phyloP scores from a whole-genome alignment of 164 flowering plant genomes.

The Cinnamomum micranthum region DNA sequence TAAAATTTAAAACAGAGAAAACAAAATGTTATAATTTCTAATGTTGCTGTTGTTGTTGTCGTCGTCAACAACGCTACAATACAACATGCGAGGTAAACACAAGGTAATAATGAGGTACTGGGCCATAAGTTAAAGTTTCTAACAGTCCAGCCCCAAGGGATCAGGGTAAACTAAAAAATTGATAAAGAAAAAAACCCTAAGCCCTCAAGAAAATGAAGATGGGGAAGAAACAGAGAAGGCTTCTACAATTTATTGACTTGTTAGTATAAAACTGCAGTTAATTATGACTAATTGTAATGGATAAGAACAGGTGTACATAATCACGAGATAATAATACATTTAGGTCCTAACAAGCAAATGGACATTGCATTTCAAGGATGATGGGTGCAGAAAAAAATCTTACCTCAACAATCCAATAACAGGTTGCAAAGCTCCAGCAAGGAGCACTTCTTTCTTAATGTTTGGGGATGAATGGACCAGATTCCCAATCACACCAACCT shows the following conservation, averaged over 20 bases:
- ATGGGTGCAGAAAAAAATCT: background rate
- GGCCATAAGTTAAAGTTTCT: too few relatives aligned
- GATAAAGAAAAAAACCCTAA: background rate
- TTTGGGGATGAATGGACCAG: conserved; percentile 94
- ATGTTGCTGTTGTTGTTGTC: too few relatives aligned
- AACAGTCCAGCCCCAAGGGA: too few relatives aligned
- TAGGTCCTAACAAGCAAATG: background rate
- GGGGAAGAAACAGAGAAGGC: background rate
- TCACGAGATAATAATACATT: background rate
- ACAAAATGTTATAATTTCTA: too few relatives aligned
- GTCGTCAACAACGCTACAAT: too few relatives aligned
- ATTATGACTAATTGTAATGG: background rate
- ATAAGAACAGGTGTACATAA: background rate
- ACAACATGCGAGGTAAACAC: background rate
- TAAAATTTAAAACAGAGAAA: too few relatives aligned
- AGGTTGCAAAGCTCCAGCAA: conserved; percentile 96
- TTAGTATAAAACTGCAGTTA: too few relatives aligned
- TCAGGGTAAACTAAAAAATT: too few relatives aligned
- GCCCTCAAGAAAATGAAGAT: background rate
- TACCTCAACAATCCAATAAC: conserved; percentile 91
- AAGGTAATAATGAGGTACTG: background rate
- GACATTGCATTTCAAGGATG: background rate
- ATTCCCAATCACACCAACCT: conserved; percentile 99
- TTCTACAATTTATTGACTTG: too few relatives aligned
- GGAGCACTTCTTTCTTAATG: conserved; percentile 91